Conservation (phyloP, 352 stramenopile species). For the Globisporangium abappressorium region DNA sequence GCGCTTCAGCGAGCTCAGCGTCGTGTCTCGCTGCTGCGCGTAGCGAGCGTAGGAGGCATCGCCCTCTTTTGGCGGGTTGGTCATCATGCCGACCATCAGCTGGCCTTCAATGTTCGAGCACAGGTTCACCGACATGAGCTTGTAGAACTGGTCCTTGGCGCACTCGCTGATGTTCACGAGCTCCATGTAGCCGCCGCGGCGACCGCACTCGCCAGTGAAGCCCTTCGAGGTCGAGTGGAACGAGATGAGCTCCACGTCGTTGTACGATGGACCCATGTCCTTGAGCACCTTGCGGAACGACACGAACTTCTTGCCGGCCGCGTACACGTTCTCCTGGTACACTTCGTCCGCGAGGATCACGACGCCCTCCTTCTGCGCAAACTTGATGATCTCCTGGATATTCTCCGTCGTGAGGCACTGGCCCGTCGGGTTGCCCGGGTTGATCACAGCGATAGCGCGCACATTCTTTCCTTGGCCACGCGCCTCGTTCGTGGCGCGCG, state of each 20-base stretch:
- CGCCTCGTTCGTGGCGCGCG: constrained; percentile 87
- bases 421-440: constrained; percentile 98
- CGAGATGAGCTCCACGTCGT: constrained; percentile 95
- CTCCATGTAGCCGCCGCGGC: constrained; percentile 96
- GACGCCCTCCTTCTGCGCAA: constrained; percentile 93
- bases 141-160: constrained; percentile 97
- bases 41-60: constrained; percentile 90
- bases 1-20: constrained; percentile 93
- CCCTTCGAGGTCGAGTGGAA: constrained; percentile 99
- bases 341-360: constrained; percentile 98
- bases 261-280: constrained; percentile 79
- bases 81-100: constrained; percentile 98
- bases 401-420: constrained; percentile 86
- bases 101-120: constrained; percentile 97
- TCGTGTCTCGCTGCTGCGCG: constrained; percentile 87
- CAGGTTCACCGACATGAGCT: constrained; percentile 96
- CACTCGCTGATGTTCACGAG: constrained; percentile 92
- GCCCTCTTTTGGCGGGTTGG: constrained; percentile 91
- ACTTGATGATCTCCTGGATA: constrained; percentile 95
- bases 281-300: constrained; percentile 94
- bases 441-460: constrained; percentile 97
- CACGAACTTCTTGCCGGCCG: constrained; percentile 89
- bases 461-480: constrained; percentile 89
- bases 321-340: constrained; percentile 99
- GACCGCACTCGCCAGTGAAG: constrained; percentile 98